Base-by-base conservation (phyloP, 306 rosid species). In the Lablab purpureus region DNA sequence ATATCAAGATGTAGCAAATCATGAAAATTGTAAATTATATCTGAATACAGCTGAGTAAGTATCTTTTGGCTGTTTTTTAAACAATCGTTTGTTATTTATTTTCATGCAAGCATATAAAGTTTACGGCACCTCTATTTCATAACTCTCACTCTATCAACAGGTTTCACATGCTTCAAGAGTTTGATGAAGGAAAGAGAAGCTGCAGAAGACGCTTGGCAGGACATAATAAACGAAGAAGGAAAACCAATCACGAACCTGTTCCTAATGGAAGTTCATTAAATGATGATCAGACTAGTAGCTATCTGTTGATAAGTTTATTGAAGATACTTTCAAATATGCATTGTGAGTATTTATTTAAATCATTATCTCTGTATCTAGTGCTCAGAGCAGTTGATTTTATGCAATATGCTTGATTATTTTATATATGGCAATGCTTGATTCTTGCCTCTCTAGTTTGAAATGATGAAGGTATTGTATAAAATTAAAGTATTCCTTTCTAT, bases 121-220 rank as follows among this genome's bases (percentile, higher is more conserved):
- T 41, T 25, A 10, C 5, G 68, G 73, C 50, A 69, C n/a, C 64
- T 62, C 40, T 59, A 25, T 76, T 73, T 9, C 22, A 11, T 72
- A 76, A 60, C 40, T 58, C 40, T 28, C 52, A 30, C 68, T 54
- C 34, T 13, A 30, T 83, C 52, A 28, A 70, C 62, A 88, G 91
- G 87, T 88, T 88, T 88, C 91, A 88, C 69, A 12, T 81, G 49
- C 91, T 88, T 75, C 87, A 83, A 74, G 91, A 88, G 81, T 88
- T 88, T 81, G 91, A 88, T 81, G 91, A 88, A 72, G 91, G 91
- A 65, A 88, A 88, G 83, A 85, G 91, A 88, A 88, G 91, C 71
- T 88, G 91, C 41, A 87, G 91, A 28, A 85, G 91, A 67, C 91
- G 91, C 32, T 67, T 88, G 89, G 91, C 91, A 0, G 91, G 91